A percentile compares a stretch with the other conserved stretches of the same genome.
Evolutionary conservation across 2,329 filamentous ascomycete species (phyloP).

Genomic region (Lasiodiplodia hormozganensis): DNA sequence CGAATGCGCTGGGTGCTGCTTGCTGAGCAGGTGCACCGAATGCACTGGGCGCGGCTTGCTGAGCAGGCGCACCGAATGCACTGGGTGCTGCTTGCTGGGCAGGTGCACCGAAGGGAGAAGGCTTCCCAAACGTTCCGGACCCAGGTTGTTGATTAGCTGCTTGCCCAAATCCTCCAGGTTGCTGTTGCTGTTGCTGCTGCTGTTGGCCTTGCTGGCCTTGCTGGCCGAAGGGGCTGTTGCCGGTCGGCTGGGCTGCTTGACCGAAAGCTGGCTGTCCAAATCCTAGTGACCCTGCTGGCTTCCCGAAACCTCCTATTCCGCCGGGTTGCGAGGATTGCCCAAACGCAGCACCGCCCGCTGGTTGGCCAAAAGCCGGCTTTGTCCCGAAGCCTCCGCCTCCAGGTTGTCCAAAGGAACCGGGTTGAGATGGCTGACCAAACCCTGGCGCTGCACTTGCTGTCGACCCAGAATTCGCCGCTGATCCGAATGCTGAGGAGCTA

Average conservation of each 20-base stretch:
- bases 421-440: slow-evolving; percentile 36
- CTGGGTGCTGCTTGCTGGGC: slow-evolving; percentile 38
- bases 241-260: slow-evolving; percentile 33
- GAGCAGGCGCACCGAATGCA: slow-evolving; percentile 35
- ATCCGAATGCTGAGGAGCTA: slow-evolving; percentile 35
- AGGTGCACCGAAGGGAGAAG: slow-evolving; percentile 46
- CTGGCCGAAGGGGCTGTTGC: slow-evolving; percentile 33
- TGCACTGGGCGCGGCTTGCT: slow-evolving; percentile 30
- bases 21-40: slow-evolving; percentile 34
- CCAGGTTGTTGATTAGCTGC: slow-evolving; percentile 6
- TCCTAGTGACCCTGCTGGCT: slow-evolving; percentile 42
- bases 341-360: slow-evolving; percentile 40
- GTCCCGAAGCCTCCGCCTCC: slow-evolving; percentile 37
- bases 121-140: slow-evolving; percentile 35
- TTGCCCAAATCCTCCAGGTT: slow-evolving; percentile 23
- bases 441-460: slow-evolving; percentile 20
- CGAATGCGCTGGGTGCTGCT: slow-evolving; percentile 30
- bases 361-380: slow-evolving; percentile 42
- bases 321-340: slow-evolving; percentile 34
- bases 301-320: slow-evolving; percentile 37
- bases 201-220: slow-evolving; percentile 28
- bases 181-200: slow-evolving; percentile 35
- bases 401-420: slow-evolving; percentile 32
- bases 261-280: slow-evolving; percentile 31
- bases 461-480: slow-evolving; percentile 32